Base-by-base conservation (phyloP, 129 eudicot species). In the Oenanthe sinensis region DNA sequence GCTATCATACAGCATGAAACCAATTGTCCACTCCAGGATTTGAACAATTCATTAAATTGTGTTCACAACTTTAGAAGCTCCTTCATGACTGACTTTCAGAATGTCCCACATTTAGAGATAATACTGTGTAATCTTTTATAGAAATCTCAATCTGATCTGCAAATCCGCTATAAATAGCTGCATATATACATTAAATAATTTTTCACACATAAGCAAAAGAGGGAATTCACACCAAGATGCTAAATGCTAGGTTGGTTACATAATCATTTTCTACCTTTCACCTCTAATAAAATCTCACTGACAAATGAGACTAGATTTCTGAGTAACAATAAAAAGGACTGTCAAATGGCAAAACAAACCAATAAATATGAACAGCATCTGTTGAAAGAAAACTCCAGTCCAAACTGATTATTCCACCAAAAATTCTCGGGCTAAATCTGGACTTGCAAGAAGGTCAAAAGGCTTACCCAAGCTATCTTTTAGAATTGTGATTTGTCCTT, bases 401-500 rank as follows among this genome's bases (percentile, higher is more conserved):
- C 3, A 46, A 5, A 74, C 28, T 15, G 8, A 16, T 46, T 74
- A 84, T 48, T 69, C 80, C 74, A 89, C 70, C 85, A 87, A 70
- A 82, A 89, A 92, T 12, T 88, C 90, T 42, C 70, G 79, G n/a
- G 36, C 70, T 14, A 77, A 54, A 79, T 81, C 79, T 5, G 90
- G 89, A 80, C 92, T 85, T 1, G 89, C 82, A 62, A 93, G 90
- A 62, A 96, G 97, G 80, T 90, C 97, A 54, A 90, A 92, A 8
- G 96, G 92, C 62, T 92, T 96, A 63, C 90, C 96, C 13, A 92
- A 33, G 8, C 84, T 86, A 76, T 96, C 99, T 84, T 90, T 92
- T 65, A 96, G 84, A 44, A 96, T 92, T n/a, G 95, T 82, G 42
- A 96, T 96, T 81, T 96, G 97, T 12, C 99, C 99, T 85, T 96